Base-by-base conservation (phyloP, 2,329 filamentous ascomycete genomes). In the Xylariales sp. region DNA sequence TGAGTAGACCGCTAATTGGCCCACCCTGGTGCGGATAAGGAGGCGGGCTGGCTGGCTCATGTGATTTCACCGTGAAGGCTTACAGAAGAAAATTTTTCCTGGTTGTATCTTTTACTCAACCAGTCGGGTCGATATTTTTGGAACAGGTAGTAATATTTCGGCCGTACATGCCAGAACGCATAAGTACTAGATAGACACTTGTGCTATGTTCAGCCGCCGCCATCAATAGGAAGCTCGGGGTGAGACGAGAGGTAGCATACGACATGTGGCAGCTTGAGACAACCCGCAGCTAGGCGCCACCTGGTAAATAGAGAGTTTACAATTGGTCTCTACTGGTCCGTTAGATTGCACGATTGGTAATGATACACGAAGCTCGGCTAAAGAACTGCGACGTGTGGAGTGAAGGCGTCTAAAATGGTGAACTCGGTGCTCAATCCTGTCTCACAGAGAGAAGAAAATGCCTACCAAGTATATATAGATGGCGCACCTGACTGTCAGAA, bases 401-500 rank as follows among this genome's bases (percentile, higher is more conserved):
- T 41, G 34, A 32, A 3, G 34, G 18, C 18, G 39, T 56, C 36
- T 28, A 18, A 46, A 46, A 32, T 53, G 36, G 23, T 50, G 23
- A 34, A 45, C n/a, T 45, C 5, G 16, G 36, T 43, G 34, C 28
- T 45, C 41, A 23, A 43, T 48, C 14, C 18, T 48, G 49, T 48
- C 58, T 36, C n/a, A 14, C 45, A 45, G 45, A 41, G 41, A n/a
- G 18, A 23, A 43, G 23, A 30, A 18, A n/a, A 46, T 57, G 34
- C 14, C n/a, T 16, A n/a, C n/a, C n/a, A n/a, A n/a, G n/a, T n/a
- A 39, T 32, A 14, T 36, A 5, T 23, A 28, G 45, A 14, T 36
- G 10, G 12, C 41, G 16, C 16, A 36, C 18, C 43, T 48, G 64
- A 66, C 64, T n/a, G 64, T 62, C 58, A 4, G 36, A 53, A 53